A percentile compares a stretch with the other conserved stretches of the same genome.
Evolutionary conservation across 768 basidiomycete genomes (phyloP).

Genomic region (Lyophyllum decastes): DNA sequence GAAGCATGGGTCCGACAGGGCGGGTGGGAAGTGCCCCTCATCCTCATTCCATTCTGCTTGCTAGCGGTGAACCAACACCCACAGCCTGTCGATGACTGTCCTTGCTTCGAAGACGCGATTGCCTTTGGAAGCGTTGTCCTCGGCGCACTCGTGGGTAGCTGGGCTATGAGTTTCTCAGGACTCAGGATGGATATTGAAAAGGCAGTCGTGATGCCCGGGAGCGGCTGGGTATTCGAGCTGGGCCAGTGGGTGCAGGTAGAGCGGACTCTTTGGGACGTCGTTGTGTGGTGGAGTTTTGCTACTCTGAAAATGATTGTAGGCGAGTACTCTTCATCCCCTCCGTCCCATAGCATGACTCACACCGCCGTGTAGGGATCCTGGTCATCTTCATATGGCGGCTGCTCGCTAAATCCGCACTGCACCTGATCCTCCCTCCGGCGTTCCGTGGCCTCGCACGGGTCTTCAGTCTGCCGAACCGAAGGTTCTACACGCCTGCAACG

Average conservation of each 20-base stretch:
- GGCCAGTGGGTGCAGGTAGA: slow-evolving; percentile 36
- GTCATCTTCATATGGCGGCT: slow-evolving; percentile 89
- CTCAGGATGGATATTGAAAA: slow-evolving; percentile 29
- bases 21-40: slow-evolving; percentile 61
- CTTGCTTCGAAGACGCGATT: slow-evolving; percentile 97
- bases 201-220: slow-evolving; percentile 56
- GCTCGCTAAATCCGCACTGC: slow-evolving; percentile 75
- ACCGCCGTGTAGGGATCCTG: slow-evolving; percentile 54
- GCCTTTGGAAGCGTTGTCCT: slow-evolving; percentile 85
- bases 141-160: slow-evolving; percentile 70
- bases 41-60: slow-evolving; percentile 62
- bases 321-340: slow-evolving; percentile 19
- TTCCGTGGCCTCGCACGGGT: slow-evolving; percentile 75
- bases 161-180: slow-evolving; percentile 55
- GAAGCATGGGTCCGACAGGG: slow-evolving; percentile 36
- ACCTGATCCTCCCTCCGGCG: slow-evolving; percentile 76
- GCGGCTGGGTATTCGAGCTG: slow-evolving; percentile 40
- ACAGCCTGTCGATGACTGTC: slow-evolving; percentile 94
- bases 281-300: slow-evolving; percentile 50
- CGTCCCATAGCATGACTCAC: not conserved
- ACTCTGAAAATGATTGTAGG: slow-evolving; percentile 47
- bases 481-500: slow-evolving; percentile 90
- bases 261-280: slow-evolving; percentile 37
- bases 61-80: slow-evolving; percentile 87
- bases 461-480: slow-evolving; percentile 75